Evolutionary conservation across 2,329 filamentous ascomycete genomes (phyloP).

Genomic region (Teratosphaeria destructans): DNA sequence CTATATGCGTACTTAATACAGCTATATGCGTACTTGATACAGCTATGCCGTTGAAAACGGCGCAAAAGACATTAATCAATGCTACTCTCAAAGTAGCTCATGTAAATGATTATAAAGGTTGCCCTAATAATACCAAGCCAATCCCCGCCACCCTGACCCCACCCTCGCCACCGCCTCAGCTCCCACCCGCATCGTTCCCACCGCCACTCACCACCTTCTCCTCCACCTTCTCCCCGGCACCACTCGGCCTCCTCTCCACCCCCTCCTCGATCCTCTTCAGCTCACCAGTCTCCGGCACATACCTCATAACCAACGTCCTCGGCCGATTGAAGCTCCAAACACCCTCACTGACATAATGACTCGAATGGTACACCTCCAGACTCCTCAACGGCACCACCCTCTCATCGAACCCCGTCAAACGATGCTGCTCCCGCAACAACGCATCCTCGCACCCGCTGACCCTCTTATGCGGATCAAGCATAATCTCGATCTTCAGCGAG

Average conservation of each 20-base stretch:
- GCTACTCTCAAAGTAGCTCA: too few species aligned
- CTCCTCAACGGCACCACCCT: background rate
- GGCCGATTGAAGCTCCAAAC: conserved; percentile 5
- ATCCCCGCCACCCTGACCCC: background rate
- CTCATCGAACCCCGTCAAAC: conserved; percentile 1
- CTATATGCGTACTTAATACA: too few species aligned
- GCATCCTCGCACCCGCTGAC: conserved; percentile 1
- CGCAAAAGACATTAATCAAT: too few species aligned
- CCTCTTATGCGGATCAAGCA: conserved; percentile 4
- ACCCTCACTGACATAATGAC: conserved; percentile 1
- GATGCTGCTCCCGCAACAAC: conserved; percentile 3
- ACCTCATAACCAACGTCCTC: conserved; percentile 8
- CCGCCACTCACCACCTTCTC: conserved; percentile 22
- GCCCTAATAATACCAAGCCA: background rate
- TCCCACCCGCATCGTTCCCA: background rate
- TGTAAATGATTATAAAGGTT: background rate
- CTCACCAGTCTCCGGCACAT: conserved; percentile 15
- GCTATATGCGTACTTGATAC: too few species aligned
- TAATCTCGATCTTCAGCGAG: conserved; percentile 1
- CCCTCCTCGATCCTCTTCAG: conserved; percentile 23
- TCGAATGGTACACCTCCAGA: conserved; percentile 5
- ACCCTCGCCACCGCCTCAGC: background rate
- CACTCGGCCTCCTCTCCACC: conserved; percentile 30
- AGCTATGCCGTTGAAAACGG: too few species aligned
- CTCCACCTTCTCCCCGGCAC: conserved; percentile 29